Percentiles rank a stretch among this genome's conserved stretches.
Conservation (phyloP, 1,139 yeast genomes). For the Debaryomycetaceae sp. region DNA sequence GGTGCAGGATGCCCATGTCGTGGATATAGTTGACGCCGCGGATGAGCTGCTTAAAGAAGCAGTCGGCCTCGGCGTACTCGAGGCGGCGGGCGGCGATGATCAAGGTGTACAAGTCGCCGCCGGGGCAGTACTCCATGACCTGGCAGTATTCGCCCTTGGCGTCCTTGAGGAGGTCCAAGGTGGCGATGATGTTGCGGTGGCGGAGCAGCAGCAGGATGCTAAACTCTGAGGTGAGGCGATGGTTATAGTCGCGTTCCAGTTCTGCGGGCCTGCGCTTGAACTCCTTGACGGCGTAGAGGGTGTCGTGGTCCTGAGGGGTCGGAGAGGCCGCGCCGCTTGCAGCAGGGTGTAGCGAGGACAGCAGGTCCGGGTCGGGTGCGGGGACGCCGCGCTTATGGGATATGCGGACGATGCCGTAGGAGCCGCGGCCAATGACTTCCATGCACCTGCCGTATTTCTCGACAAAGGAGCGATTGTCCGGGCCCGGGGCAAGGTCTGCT, state of each 20-base stretch:
- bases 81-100: slow-evolving; percentile 77
- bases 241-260: slow-evolving; percentile 32
- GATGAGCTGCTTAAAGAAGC: slow-evolving; percentile 85
- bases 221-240: slow-evolving; percentile 36
- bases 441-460: slow-evolving; percentile 42
- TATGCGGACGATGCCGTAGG: slow-evolving; percentile 38
- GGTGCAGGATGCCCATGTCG: slow-evolving; percentile 92
- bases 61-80: slow-evolving; percentile 84
- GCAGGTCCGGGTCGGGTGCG: not conserved
- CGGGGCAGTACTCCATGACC: slow-evolving; percentile 94
- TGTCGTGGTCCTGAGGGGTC: slow-evolving; percentile 13
- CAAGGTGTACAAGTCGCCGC: slow-evolving; percentile 85
- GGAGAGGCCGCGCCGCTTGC: not conserved
- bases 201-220: slow-evolving; percentile 40
- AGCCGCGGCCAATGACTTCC: slow-evolving; percentile 38
- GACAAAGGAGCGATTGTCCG: slow-evolving; percentile 31
- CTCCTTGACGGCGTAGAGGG: slow-evolving; percentile 38
- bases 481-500: slow-evolving; percentile 1
- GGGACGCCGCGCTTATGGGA: slow-evolving; percentile 26
- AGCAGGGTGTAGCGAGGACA: not conserved
- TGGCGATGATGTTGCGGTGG: slow-evolving; percentile 56
- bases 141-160: slow-evolving; percentile 90
- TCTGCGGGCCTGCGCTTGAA: slow-evolving; percentile 33
- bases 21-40: slow-evolving; percentile 94
- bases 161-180: slow-evolving; percentile 79